Base-by-base conservation (phyloP, 139 green algal genomes). In the Chlorella sp. region DNA sequence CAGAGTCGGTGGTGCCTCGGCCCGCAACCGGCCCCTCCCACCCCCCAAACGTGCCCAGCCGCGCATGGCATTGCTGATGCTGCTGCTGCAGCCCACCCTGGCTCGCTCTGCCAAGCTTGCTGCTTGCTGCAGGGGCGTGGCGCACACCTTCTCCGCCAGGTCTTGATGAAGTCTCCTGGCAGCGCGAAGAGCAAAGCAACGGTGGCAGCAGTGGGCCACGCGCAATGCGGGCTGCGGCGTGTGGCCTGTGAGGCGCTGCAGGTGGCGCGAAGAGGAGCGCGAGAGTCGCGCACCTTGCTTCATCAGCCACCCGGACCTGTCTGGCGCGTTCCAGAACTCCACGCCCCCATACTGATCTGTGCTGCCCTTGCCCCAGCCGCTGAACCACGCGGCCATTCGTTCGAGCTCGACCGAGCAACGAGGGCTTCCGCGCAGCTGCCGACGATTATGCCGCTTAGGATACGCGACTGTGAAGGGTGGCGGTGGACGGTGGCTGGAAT, bases 131-230 rank as follows among this genome's bases (percentile, higher is more conserved):
- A n/a, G n/a, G n/a, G n/a, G n/a, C n/a, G n/a, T n/a, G n/a, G n/a
- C n/a, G n/a, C n/a, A n/a, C 71, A 93, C 88, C 91, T 88, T 69
- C 88, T 79, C 22, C 95, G 71, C 95, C 95, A 99, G 0, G 88
- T 97, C 79, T 96, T 96, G 70, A 99, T 90, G 77, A 95, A 96
- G 61, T 99, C 94, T 0, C 95, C 95, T 97, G 86, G 63, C 20
- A 23, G 31, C 5, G 29, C 29, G 5, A 36, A 26, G 24, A 42
- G 30, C 5, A 69, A 69, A 26, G 6, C 31, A 49, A 42, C 5
- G 23, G 30, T 24, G 14, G 62, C 62, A 69, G 26, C 26, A 27
- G 6, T 64, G 4, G 55, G 14, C 4, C 26, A 4, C 55, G 26
- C n/a, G n/a, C n/a, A n/a, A n/a, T n/a, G n/a, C n/a, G n/a, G n/a